Base-by-base conservation (phyloP, 73 alveolate species). In the Symbiodinium pilosum region DNA sequence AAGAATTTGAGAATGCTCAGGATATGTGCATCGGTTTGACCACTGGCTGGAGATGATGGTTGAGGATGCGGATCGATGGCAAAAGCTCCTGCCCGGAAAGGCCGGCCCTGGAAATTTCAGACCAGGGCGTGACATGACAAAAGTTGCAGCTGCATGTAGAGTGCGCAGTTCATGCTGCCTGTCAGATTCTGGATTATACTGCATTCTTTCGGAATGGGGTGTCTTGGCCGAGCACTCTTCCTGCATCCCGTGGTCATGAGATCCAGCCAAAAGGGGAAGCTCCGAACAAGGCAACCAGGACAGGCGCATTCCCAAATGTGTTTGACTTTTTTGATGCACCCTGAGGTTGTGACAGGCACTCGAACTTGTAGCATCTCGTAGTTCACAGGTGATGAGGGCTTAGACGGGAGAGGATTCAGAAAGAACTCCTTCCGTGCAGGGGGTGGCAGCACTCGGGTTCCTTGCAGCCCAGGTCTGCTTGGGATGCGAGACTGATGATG, bases 31-130 rank as follows among this genome's bases (percentile, higher is more conserved):
- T 69, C 94, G 99, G 75, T 99, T 99, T 44, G 99, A 99, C 52
- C 99, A 99, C 75, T 92, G 88, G 92, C 94, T 99, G 43, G 99
- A 99, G 87, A 99, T 99, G 99, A 83, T 94, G 93, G 30, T 99
- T 34, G 84, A 32, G 14, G 51, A 43, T 20, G 99, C 94, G 4
- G 93, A 95, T 64, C 40, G 97, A 30, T 54, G 99, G 87, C 94
- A 99, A 38, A 34, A 69, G 12, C 26, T 86, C 6, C 84, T 81
- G 8, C 99, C 99, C 38, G 94, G 99, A n/a, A 32, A 88, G 43
- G 98, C 41, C 38, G n/a, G 84, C 84, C 12, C 44, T 9, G 42
- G 42, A 34, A 7, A 28, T 30, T 40, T 71, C 34, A n/a, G n/a
- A n/a, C n/a, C n/a, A n/a, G n/a, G n/a, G n/a, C n/a, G n/a, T n/a